Evolutionary conservation across 306 rosid species (phyloP).

Genomic region (Prunus persica): DNA sequence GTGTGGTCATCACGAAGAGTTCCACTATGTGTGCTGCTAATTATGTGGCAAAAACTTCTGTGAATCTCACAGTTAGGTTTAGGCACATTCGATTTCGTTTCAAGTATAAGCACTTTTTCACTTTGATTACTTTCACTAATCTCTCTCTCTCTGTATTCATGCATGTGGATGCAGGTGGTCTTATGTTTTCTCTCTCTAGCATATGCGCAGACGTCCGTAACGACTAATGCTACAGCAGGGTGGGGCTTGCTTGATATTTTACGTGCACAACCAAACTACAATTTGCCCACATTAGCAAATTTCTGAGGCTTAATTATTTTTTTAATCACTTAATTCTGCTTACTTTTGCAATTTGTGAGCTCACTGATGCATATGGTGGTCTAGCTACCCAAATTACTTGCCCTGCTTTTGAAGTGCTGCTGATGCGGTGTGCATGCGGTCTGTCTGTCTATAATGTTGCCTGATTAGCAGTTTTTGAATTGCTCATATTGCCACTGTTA

Average conservation of each 20-base stretch:
- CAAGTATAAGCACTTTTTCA: background rate
- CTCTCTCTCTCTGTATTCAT: background rate
- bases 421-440: no score
- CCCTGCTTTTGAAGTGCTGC: background rate
- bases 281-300: background rate
- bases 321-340: background rate
- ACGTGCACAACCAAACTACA: background rate
- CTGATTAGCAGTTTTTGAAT: background rate
- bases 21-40: no score
- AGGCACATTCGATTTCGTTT: background rate
- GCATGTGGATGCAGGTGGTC: conserved; percentile 56
- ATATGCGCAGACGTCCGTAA: conserved; percentile 34
- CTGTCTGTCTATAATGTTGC: background rate
- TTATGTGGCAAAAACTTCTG: no score
- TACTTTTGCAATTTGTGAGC: background rate
- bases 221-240: conserved; percentile 32
- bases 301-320: background rate
- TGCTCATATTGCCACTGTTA: background rate
- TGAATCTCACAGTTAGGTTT: background rate
- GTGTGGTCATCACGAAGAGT: background rate
- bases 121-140: background rate
- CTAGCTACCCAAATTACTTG: background rate
- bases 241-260: conserved; percentile 18
- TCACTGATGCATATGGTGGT: background rate
- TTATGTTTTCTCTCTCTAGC: conserved; percentile 33